Base-by-base conservation (phyloP, 257 asterid genomes). In the Penstemon davidsonii region DNA sequence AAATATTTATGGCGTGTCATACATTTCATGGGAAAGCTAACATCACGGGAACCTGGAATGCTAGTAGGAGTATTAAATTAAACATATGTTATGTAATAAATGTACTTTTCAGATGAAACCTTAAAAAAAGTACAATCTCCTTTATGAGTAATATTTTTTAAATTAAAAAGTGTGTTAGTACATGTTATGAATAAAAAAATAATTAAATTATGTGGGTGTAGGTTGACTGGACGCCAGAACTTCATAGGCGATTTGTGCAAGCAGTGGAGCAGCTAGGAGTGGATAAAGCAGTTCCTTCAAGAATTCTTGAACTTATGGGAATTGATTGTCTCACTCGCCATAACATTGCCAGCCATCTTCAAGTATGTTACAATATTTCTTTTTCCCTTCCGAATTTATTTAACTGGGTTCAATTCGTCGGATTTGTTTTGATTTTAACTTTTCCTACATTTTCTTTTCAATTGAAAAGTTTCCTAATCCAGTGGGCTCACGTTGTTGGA, bases 141-240 rank as follows among this genome's bases (percentile, higher is more conserved):
- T 19, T 8, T 62, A 8, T 45, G 0, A 8, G 42, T 7, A 15
- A 15, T 15, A 15, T 15, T 15, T 15, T 15, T 15, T 15, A 15
- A 15, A 15, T 15, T 15, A 0, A 15, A 15, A 15, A 15, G 18
- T 15, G 18, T 15, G 18, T 15, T 15, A 15, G 18, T 15, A 15
- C 18, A 15, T 15, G 18, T 15, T 15, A 15, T 15, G 18, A 15
- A 15, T 15, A 15, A 15, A 37, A 39, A 12, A 64, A 54, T 12
- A 15, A 19, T 4, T 42, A 39, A 8, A 18, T 18, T 49, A 4
- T 10, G 66, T 71, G 80, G 64, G 11, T 10, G 12, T 47, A 87
- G 92, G 89, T 86, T 78, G 92, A 86, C 66, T 86, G 92, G 92
- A 86, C 92, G 36, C 88, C 92, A 55, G 92, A 84, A 74, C 82